Evolutionary conservation across 2,329 filamentous ascomycete species (phyloP).

Genomic region (Fusarium sp.): DNA sequence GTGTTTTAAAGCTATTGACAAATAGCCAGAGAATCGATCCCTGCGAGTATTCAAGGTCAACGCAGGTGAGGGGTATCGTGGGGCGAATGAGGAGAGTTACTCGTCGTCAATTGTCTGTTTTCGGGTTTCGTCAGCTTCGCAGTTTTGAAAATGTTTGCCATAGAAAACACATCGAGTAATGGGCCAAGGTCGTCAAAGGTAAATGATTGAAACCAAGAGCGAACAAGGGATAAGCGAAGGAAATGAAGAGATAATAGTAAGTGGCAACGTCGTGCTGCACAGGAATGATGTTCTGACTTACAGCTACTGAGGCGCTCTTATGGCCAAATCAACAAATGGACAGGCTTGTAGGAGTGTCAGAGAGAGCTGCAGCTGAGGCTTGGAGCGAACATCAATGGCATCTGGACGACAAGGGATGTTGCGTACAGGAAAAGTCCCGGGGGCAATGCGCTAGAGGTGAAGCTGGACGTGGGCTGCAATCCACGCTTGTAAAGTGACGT

Average conservation of each 20-base stretch:
- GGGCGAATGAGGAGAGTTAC: conserved; percentile 65
- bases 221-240: background rate
- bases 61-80: conserved; percentile 73
- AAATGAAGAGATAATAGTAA: background rate
- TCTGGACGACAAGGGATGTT: conserved; percentile 29
- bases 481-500: conserved; percentile 41
- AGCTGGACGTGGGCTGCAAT: conserved; percentile 40
- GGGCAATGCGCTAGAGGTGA: conserved; percentile 32
- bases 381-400: conserved; percentile 13
- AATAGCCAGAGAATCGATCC: conserved; percentile 39
- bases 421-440: conserved; percentile 31
- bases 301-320: conserved; percentile 29
- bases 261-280: conserved; percentile 11
- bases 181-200: background rate
- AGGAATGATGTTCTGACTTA: conserved; percentile 26
- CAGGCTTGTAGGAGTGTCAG: conserved; percentile 30
- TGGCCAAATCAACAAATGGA: conserved; percentile 7
- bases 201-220: background rate
- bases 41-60: conserved; percentile 74
- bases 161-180: background rate
- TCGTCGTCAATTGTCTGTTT: conserved; percentile 68
- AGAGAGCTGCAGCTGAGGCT: conserved; percentile 19
- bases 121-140: conserved; percentile 66
- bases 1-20: conserved; percentile 7
- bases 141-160: conserved; percentile 54